Base-by-base conservation (phyloP, 2,329 filamentous ascomycete genomes). In the Fusarium sp. region DNA sequence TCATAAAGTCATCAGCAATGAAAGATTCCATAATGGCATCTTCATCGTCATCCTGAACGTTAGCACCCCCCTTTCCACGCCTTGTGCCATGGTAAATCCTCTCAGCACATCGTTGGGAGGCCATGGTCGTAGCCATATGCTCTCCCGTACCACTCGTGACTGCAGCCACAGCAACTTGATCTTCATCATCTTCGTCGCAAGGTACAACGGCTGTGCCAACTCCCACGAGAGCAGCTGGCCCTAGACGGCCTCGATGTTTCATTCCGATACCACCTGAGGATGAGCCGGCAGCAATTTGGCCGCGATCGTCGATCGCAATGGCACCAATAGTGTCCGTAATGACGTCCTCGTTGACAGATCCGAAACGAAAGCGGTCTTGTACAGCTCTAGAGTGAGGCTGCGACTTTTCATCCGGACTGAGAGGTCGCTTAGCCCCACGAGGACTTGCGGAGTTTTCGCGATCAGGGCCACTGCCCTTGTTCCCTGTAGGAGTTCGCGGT, bases 201-300 rank as follows among this genome's bases (percentile, higher is more conserved):
- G 95, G 95, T n/a, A 98, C 88, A 32, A 99, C 92, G 38, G 93
- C 92, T 23, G 94, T 95, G 60, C 96, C 96, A 57, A 98, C 90
- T 11, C 96, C 95, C 17, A 98, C 93, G 18, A 99, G 87, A 23
- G 96, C 96, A 37, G 96, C 97, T 35, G 96, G 96, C 0, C 96
- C 97, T 69, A 97, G 88, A 38, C 96, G 92, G 9, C 96, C 97
- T 66, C 90, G 90, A 80, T 97, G 95, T 79, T 99, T 99, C 95
- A 99, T 98, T 32, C 96, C 95, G 78, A 99, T 99, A 2, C 96
- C 96, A 9, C 96, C 96, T 18, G 97, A 99, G 4, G 96, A 99
- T 3, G 96, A 97, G 18, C 92, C 96, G 7, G 95, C 96, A 7
- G 97, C 95, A 78, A 99, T 97, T 64, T 92, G 91, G 18, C 96